Base-by-base conservation (phyloP, 2,329 filamentous ascomycete species). In the Claviceps sp. region DNA sequence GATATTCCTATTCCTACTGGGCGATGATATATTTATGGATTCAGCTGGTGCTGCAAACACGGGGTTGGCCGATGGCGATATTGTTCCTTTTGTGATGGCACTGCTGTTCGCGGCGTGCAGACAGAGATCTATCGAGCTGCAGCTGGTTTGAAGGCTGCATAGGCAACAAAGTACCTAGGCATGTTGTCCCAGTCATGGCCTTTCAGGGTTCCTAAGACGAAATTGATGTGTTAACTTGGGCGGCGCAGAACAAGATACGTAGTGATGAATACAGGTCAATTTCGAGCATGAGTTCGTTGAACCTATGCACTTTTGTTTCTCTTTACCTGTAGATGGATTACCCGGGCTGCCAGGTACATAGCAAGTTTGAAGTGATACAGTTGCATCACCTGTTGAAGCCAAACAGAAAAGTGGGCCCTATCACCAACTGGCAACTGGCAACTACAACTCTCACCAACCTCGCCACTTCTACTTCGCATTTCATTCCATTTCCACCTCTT, bases 351-450 rank as follows among this genome's bases (percentile, higher is more conserved):
- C 11, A 11, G 30, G 24, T 5, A 24, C 4, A 30, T 30, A 10
- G 26, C 17, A 42, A 42, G 13, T 10, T 22, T 22, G 22, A 22
- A 22, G 22, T 22, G 39, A 8, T 7, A n/a, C 13, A n/a, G n/a
- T 24, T 24, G 22, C n/a, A 14, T 11, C 11, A 6, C 7, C 4
- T n/a, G 41, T 22, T 44, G 14, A 16, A 19, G 43, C 2, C 24
- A 22, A 26, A 22, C 48, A 24, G 17, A 53, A 54, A 48, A 54
- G 46, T 49, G 52, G 52, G 26, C 1, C 39, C 19, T 14, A 10
- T 24, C 34, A 19, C 6, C 16, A 16, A 22, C n/a, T 1, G 19
- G 24, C 19, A 13, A 22, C 42, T 26, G 16, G 30, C 30, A 34
- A 34, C 4, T 38, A 14, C 6, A n/a, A 22, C 30, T 24, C 24